Evolutionary conservation across 257 asterid species (phyloP).

Genomic region (Nicotiana attenuata): DNA sequence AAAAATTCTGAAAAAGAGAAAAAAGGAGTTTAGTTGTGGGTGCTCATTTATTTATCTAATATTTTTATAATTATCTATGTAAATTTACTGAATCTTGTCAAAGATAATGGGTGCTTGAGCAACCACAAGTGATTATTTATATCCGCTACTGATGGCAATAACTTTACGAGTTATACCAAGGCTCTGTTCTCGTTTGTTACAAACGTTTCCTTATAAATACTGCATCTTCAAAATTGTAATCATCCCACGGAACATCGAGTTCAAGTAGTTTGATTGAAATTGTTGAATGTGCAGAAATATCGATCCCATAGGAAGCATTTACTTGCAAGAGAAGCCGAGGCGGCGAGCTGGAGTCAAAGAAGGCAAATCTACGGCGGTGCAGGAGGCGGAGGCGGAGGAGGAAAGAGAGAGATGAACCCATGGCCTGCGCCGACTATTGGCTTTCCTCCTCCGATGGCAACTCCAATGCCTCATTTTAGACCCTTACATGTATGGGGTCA

Average conservation of each 20-base stretch:
- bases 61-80: too few species aligned
- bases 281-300: conserved; percentile 56
- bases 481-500: conserved; percentile 98
- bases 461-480: conserved; percentile 54
- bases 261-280: background rate
- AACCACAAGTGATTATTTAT: too few species aligned
- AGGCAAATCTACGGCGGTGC: conserved; percentile 48
- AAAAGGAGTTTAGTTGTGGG: too few species aligned
- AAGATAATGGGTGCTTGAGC: too few species aligned
- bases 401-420: conserved; percentile 47
- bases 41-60: too few species aligned
- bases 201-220: background rate
- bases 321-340: conserved; percentile 77
- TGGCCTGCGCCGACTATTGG: conserved; percentile 68
- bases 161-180: too few species aligned
- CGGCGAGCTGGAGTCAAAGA: conserved; percentile 66
- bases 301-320: conserved; percentile 76
- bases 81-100: too few species aligned
- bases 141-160: too few species aligned
- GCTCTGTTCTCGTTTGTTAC: too few species aligned
- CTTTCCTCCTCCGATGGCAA: conserved; percentile 46
- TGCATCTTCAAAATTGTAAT: background rate
- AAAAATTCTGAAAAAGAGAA: too few species aligned
- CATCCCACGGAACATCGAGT: background rate
- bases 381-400: conserved; percentile 19